Percentiles rank a stretch among this genome's conserved stretches.
Conservation (phyloP, 163 green algal genomes). For the Scenedesmus sp. region DNA sequence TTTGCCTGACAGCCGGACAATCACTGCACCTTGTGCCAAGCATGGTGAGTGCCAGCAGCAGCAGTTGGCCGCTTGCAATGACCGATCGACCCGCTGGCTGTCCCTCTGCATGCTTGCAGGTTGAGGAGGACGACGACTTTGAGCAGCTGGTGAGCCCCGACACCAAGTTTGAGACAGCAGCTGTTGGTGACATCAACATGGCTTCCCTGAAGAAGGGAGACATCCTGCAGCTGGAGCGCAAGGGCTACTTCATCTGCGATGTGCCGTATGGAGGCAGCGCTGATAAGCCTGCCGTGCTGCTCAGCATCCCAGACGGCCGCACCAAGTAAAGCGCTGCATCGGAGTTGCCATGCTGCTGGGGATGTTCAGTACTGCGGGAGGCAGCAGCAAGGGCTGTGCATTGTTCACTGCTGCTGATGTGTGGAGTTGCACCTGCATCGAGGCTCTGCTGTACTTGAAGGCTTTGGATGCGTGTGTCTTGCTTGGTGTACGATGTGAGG, state of each 20-base stretch:
- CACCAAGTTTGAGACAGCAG: constrained; percentile 73
- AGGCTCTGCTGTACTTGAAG: too few relatives aligned
- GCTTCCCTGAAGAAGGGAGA: constrained; percentile 91
- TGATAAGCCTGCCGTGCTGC: constrained; percentile 85
- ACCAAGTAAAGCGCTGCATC: not conserved
- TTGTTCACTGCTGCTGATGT: not conserved
- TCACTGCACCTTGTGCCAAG: too few relatives aligned
- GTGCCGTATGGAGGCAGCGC: constrained; percentile 59
- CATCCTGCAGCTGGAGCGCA: constrained; percentile 97
- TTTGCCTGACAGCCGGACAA: too few relatives aligned
- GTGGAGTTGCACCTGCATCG: too few relatives aligned
- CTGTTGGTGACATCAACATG: constrained; percentile 96
- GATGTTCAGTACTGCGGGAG: not conserved
- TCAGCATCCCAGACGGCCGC: constrained; percentile 95
- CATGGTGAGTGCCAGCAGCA: constrained; percentile 91
- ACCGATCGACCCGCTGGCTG: too few relatives aligned
- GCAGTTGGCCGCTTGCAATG: too few relatives aligned
- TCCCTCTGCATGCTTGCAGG: constrained; percentile 49
- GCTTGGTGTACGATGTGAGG: too few relatives aligned
- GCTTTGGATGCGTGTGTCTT: too few relatives aligned
- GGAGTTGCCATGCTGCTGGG: not conserved
- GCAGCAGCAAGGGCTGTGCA: not conserved
- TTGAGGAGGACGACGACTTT: constrained; percentile 97
- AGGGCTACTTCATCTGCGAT: constrained; percentile 98
- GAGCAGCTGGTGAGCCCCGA: constrained; percentile 81